phyloP scores from a whole-genome alignment of 805 yeast genomes.

The Saccharomycopsis synnaedendra region DNA sequence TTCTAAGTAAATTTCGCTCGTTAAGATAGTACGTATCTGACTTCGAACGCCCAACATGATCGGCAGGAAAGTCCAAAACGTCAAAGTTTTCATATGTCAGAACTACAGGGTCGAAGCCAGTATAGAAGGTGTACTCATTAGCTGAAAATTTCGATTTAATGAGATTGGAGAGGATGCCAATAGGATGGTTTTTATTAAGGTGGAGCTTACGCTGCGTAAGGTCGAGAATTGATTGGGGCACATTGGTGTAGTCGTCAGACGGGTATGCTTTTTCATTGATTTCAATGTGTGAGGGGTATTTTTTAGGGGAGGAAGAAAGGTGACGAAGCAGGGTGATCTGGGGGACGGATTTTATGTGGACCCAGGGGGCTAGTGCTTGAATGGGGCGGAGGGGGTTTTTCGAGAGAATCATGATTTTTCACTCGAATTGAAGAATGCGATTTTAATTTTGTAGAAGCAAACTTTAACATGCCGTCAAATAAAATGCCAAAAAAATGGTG shows the following conservation, averaged over 20 bases:
- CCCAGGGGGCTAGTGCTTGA: no score
- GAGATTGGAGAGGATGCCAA: constrained; percentile 70
- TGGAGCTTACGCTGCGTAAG: constrained; percentile 69
- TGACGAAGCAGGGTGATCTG: no score
- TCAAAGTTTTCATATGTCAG: constrained; percentile 80
- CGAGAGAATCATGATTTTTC: no score
- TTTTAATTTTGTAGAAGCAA: no score
- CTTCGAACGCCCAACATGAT: constrained; percentile 88
- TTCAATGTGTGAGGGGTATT: constrained; percentile 14
- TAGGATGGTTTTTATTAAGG: constrained; percentile 67
- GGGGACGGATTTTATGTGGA: no score
- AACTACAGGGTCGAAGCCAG: constrained; percentile 75
- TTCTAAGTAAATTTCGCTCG: constrained; percentile 58
- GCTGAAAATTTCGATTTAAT: constrained; percentile 58
- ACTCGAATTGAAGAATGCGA: no score
- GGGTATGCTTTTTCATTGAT: constrained; percentile 40
- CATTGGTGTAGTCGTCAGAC: constrained; percentile 77
- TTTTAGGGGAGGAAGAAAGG: no score
- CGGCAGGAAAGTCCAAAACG: constrained; percentile 77
- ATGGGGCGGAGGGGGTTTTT: no score
- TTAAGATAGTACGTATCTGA: constrained; percentile 91
- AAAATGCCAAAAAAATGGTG: no score
- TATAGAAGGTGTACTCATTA: constrained; percentile 67
- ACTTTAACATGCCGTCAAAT: no score
- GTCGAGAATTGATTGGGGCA: constrained; percentile 59